phyloP scores from a whole-genome alignment of 345 rosid genomes.

The Orychophragmus violaceus region DNA sequence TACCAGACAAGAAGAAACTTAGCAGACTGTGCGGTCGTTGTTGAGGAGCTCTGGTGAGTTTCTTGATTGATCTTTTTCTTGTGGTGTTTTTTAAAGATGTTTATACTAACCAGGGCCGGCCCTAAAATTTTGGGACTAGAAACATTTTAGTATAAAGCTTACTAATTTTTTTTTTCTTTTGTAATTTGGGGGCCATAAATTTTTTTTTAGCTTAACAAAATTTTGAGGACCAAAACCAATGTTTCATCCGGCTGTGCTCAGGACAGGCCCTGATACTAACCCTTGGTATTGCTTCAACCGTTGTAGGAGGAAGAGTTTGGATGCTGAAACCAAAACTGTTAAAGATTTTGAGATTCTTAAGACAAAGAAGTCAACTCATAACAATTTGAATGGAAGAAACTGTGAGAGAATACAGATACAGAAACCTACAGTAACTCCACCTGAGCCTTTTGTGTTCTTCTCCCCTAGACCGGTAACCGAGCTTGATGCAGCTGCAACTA shows the following conservation, averaged over 20 bases:
- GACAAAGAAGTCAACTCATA: constrained; percentile 16
- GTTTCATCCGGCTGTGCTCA: no score
- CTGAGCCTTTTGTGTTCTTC: constrained; percentile 38
- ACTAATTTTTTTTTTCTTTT: no score
- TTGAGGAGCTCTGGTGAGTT: constrained; percentile 66
- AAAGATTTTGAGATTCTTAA: constrained; percentile 7
- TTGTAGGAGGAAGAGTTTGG: constrained; percentile 56
- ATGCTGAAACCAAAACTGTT: constrained; percentile 37
- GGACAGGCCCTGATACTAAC: no score
- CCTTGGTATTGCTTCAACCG: background rate
- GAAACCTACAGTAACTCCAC: constrained; percentile 39
- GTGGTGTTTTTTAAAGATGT: background rate
- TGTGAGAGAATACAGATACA: constrained; percentile 26
- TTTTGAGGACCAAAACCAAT: no score
- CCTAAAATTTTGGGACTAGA: no score
- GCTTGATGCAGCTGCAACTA: no score
- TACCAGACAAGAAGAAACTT: constrained; percentile 81
- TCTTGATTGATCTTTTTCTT: constrained; percentile 4
- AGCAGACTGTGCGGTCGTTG: constrained; percentile 67
- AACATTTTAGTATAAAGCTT: no score
- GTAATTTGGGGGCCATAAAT: no score
- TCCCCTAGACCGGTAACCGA: no score
- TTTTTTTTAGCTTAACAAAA: no score
- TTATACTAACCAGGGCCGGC: background rate
- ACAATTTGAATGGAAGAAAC: constrained; percentile 18